Percentiles rank a stretch among this genome's conserved stretches.
Conservation (phyloP, 441 rosid genomes). For the Pelargonium australe region DNA sequence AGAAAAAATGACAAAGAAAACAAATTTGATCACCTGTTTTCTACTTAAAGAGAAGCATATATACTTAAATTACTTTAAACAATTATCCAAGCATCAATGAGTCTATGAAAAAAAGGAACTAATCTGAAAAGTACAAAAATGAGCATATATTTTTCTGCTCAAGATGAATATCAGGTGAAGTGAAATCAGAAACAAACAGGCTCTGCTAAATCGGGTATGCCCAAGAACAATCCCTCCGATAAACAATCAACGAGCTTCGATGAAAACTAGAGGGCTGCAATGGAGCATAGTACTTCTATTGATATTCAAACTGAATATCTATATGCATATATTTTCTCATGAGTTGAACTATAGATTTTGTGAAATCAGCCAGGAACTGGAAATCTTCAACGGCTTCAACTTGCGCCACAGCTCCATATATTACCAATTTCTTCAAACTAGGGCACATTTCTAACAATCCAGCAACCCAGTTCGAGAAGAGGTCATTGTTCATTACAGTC, state of each 20-base stretch:
- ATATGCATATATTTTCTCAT: conserved; percentile 67
- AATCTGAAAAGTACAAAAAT: no score
- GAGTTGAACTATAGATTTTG: conserved; percentile 55
- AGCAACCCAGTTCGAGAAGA: conserved; percentile 59
- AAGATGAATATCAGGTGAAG: no score
- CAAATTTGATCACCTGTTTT: no score
- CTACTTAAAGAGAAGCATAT: no score
- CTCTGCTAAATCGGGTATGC: neutral
- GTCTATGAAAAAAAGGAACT: no score
- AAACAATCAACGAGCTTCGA: neutral
- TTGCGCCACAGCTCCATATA: conserved; percentile 66
- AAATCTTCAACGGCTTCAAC: conserved; percentile 57
- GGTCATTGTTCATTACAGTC: conserved; percentile 46
- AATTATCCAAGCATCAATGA: no score
- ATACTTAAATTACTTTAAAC: no score
- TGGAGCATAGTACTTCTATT: neutral
- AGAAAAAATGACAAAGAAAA: no score
- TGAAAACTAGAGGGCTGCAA: neutral
- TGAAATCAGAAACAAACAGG: neutral
- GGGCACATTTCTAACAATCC: conserved; percentile 60
- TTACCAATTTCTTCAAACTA: conserved; percentile 52
- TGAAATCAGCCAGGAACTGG: conserved; percentile 57
- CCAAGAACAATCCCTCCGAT: neutral
- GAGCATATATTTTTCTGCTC: no score
- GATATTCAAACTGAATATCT: conserved; percentile 59